phyloP scores from a whole-genome alignment of 768 basidiomycete species.

The Cystofilobasidium capitatum region DNA sequence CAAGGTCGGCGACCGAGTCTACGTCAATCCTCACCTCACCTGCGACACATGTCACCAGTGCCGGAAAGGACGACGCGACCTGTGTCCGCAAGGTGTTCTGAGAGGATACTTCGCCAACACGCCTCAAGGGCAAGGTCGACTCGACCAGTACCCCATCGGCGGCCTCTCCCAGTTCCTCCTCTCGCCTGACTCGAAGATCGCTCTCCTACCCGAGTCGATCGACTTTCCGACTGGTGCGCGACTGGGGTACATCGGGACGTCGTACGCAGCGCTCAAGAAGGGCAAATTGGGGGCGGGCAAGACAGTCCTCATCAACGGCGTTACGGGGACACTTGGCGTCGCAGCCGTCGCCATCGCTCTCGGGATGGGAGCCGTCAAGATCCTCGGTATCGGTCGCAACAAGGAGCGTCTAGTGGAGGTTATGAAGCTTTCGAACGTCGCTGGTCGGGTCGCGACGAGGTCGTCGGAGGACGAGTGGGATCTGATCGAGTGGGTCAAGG shows the following conservation, averaged over 20 bases:
- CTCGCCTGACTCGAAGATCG: conserved; percentile 23
- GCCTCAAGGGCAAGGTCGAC: neutral
- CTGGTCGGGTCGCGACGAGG: neutral
- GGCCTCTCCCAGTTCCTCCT: conserved; percentile 26
- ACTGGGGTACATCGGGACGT: conserved; percentile 28
- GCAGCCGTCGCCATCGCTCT: conserved; percentile 26
- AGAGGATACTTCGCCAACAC: conserved; percentile 22
- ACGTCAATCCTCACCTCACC: conserved; percentile 21
- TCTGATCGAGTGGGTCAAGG: conserved; percentile 19
- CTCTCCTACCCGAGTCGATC: conserved; percentile 14
- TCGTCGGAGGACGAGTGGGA: conserved; percentile 26
- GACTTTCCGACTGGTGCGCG: conserved; percentile 19
- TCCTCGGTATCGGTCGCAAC: conserved; percentile 28
- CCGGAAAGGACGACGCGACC: neutral
- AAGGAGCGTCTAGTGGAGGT: conserved; percentile 14
- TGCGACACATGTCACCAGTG: conserved; percentile 24
- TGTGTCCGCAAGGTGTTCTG: conserved; percentile 3
- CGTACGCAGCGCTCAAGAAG: conserved; percentile 22
- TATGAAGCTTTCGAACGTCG: neutral
- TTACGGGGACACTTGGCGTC: conserved; percentile 27
- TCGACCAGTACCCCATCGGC: conserved; percentile 26
- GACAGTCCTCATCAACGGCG: conserved; percentile 28
- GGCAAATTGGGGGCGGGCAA: conserved; percentile 15
- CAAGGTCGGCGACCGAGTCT: conserved; percentile 17
- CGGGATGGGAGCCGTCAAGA: conserved; percentile 22